A percentile compares a stretch with the other conserved stretches of the same genome.
These are phyloP conservation scores for Crithidia sp. DNA, from an alignment of 208 protist genomes.

Conservation along the genomic window DNA sequence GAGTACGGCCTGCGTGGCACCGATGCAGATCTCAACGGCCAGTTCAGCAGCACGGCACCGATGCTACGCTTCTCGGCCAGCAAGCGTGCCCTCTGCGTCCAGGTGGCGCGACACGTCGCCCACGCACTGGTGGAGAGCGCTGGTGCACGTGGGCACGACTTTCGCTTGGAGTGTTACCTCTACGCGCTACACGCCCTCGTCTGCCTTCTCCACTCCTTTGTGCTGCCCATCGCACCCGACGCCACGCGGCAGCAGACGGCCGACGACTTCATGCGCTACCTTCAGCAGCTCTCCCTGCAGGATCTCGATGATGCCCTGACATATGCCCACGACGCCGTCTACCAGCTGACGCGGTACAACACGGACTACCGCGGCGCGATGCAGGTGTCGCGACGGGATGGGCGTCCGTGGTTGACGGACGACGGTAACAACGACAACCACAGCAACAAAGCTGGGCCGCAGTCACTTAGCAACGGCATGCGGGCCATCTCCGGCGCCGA, in stretches of 20 bases:
- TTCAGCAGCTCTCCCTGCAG: slow-evolving; percentile 36
- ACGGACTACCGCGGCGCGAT: slow-evolving; percentile 65
- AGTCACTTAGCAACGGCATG: slow-evolving; percentile 67
- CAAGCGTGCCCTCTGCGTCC: slow-evolving; percentile 21
- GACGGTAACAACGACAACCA: background rate
- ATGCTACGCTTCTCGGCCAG: slow-evolving; percentile 32
- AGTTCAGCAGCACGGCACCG: background rate
- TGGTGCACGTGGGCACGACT: slow-evolving; percentile 1
- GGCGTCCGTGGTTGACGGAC: slow-evolving; percentile 33
- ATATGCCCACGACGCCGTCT: slow-evolving; percentile 55
- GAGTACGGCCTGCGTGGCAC: slow-evolving; percentile 49
- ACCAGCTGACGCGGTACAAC: slow-evolving; percentile 54
- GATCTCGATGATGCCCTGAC: slow-evolving; percentile 45
- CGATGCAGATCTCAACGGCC: slow-evolving; percentile 8
- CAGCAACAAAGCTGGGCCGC: slow-evolving; percentile 11
- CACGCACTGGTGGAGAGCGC: slow-evolving; percentile 23
- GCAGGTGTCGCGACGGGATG: slow-evolving; percentile 14
- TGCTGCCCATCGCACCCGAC: slow-evolving; percentile 36
- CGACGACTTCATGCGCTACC: slow-evolving; percentile 36
- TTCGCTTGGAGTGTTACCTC: slow-evolving; percentile 55
- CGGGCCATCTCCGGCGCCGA: background rate
- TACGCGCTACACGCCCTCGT: slow-evolving; percentile 71
- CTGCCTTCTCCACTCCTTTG: slow-evolving; percentile 74
- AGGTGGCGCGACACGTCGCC: slow-evolving; percentile 22
- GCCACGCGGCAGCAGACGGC: slow-evolving; percentile 8